A percentile compares a stretch with the other conserved stretches of the same genome.
These are phyloP conservation scores for Neocatenulostroma microsporum DNA, from an alignment of 2,329 filamentous ascomycete genomes.

Conservation along the genomic window DNA sequence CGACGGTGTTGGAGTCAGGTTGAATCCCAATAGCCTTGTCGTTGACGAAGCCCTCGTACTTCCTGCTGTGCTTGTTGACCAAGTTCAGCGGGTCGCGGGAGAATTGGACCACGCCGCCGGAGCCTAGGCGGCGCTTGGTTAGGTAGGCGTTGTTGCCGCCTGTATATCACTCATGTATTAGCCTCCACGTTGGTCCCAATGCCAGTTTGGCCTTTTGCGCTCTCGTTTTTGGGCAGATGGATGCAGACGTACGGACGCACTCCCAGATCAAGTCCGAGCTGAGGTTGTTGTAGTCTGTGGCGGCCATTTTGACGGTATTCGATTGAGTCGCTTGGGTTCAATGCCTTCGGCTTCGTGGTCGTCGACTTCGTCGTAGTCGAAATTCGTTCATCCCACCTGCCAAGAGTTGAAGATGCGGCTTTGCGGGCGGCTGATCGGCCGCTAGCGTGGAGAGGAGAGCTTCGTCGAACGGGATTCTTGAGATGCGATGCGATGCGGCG, in stretches of 20 bases:
- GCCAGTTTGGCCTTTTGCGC: constrained; percentile 1
- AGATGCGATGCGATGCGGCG: too few species aligned
- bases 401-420: too few species aligned
- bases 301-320: constrained; percentile 46
- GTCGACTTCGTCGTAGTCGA: too few species aligned
- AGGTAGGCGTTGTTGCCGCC: constrained; percentile 84
- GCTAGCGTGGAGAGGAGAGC: too few species aligned
- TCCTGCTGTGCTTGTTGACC: constrained; percentile 82
- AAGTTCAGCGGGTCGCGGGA: constrained; percentile 93
- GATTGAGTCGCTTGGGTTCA: neutral
- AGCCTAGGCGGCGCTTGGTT: constrained; percentile 75
- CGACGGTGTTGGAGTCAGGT: constrained; percentile 70
- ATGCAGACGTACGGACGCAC: constrained; percentile 70
- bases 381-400: too few species aligned
- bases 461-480: too few species aligned
- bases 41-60: constrained; percentile 92
- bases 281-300: constrained; percentile 55
- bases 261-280: constrained; percentile 92
- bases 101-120: constrained; percentile 80
- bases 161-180: constrained; percentile 34
- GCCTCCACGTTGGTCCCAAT: neutral
- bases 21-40: constrained; percentile 84
- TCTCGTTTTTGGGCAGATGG: neutral
- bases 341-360: constrained; percentile 1
- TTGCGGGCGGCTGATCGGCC: too few species aligned